Percentiles rank a stretch among this genome's conserved stretches.
These are phyloP conservation scores for Malbranchea zuffiana DNA, from an alignment of 2,329 filamentous ascomycete genomes.

Conservation along the genomic window DNA sequence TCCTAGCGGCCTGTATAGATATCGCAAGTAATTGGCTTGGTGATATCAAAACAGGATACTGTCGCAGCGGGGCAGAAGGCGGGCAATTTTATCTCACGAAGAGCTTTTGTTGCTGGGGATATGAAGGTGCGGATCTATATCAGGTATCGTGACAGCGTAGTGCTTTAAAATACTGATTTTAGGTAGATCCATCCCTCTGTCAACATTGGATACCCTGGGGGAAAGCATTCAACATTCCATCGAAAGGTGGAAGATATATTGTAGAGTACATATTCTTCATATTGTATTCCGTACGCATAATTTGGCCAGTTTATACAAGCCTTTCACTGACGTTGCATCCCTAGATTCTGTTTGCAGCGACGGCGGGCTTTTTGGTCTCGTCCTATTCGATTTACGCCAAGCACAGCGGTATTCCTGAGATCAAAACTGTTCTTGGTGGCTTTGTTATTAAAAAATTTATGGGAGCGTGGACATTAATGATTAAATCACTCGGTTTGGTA, in stretches of 20 bases:
- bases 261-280: constrained; percentile 82
- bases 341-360: constrained; percentile 62
- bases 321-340: no score
- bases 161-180: constrained; percentile 13
- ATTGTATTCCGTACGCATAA: constrained; percentile 58
- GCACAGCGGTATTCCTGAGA: constrained; percentile 98
- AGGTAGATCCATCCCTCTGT: constrained; percentile 60
- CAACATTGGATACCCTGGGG: constrained; percentile 82
- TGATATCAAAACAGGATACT: constrained; percentile 84
- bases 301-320: no score
- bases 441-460: constrained; percentile 99
- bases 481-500: constrained; percentile 75
- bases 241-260: constrained; percentile 61
- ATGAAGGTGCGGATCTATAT: constrained; percentile 46
- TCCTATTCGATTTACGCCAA: constrained; percentile 91
- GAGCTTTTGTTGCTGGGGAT: constrained; percentile 85
- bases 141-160: not conserved
- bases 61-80: constrained; percentile 62
- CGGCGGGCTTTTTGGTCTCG: constrained; percentile 74
- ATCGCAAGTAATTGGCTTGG: constrained; percentile 87
- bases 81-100: constrained; percentile 86
- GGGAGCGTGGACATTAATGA: constrained; percentile 78
- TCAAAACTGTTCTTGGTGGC: constrained; percentile 97
- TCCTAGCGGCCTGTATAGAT: constrained; percentile 79
- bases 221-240: constrained; percentile 55